phyloP scores from a whole-genome alignment of 805 yeast genomes.

The Zygosaccharomyces lentus region DNA sequence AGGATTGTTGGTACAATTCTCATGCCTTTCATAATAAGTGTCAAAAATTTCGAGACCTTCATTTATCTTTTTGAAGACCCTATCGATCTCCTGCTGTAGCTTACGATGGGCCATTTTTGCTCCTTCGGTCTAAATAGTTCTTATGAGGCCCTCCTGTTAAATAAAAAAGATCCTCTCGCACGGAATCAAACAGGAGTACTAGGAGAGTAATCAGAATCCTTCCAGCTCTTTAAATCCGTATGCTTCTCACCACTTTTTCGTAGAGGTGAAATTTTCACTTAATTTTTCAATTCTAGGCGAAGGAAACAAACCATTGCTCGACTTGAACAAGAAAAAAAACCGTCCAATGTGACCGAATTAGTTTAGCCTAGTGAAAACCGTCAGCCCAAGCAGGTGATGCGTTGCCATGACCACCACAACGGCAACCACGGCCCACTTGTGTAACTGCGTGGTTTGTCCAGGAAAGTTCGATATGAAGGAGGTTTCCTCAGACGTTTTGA shows the following conservation, averaged over 20 bases:
- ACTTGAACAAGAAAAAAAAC: not conserved
- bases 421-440: slow-evolving; percentile 8
- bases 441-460: not conserved
- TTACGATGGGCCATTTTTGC: slow-evolving; percentile 43
- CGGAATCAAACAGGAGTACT: not conserved
- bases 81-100: slow-evolving; percentile 73
- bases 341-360: slow-evolving; percentile 1
- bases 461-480: not conserved
- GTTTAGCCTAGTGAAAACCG: slow-evolving; percentile 4
- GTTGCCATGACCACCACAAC: slow-evolving; percentile 1
- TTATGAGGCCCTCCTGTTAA: not conserved
- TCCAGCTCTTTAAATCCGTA: not conserved
- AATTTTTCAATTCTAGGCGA: not conserved
- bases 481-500: not conserved
- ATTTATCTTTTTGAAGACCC: slow-evolving; percentile 77
- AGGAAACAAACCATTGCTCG: slow-evolving; percentile 2
- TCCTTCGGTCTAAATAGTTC: not conserved
- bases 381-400: slow-evolving; percentile 9
- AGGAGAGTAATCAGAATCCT: not conserved
- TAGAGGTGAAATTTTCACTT: slow-evolving; percentile 5
- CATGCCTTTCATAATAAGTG: slow-evolving; percentile 78
- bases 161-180: not conserved
- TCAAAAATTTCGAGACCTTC: slow-evolving; percentile 89
- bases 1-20: slow-evolving; percentile 66
- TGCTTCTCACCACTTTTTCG: not conserved